phyloP scores from a whole-genome alignment of 2,329 filamentous ascomycete genomes.

The Thermochaetoides dissita region DNA sequence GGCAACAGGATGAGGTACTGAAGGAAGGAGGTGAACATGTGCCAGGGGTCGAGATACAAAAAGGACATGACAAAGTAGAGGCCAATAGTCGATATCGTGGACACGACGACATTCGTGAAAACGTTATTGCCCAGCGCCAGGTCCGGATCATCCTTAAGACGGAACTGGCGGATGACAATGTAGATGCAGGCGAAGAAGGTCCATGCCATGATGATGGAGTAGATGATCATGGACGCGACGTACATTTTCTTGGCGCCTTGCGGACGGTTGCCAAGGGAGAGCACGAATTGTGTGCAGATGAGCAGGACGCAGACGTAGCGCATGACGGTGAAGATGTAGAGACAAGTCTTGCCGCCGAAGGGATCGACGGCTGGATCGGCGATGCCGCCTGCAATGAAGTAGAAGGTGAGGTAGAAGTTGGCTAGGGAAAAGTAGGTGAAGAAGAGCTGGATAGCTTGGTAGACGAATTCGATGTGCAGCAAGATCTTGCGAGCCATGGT shows the following conservation, averaged over 20 bases:
- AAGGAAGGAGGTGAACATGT: constrained; percentile 84
- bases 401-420: constrained; percentile 98
- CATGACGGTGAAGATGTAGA: constrained; percentile 72
- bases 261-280: constrained; percentile 89
- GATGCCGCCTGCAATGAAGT: constrained; percentile 88
- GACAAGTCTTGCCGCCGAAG: constrained; percentile 75
- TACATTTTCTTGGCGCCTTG: constrained; percentile 92
- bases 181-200: constrained; percentile 81
- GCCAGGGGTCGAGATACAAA: constrained; percentile 95
- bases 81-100: constrained; percentile 74
- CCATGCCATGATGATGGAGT: constrained; percentile 88
- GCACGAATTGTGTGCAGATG: constrained; percentile 89
- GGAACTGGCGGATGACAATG: constrained; percentile 74
- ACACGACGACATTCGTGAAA: constrained; percentile 90
- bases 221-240: constrained; percentile 75
- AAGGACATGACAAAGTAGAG: constrained; percentile 95
- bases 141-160: constrained; percentile 25
- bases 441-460: constrained; percentile 80
- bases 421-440: constrained; percentile 98
- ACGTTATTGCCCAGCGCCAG: constrained; percentile 67
- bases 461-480: constrained; percentile 87
- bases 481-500: constrained; percentile 77
- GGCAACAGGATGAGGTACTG: constrained; percentile 92
- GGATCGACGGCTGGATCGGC: constrained; percentile 69
- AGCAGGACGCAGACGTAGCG: constrained; percentile 76